phyloP scores from a whole-genome alignment of 148 eudicot genomes.

The Rhododendron ferrugineum region DNA sequence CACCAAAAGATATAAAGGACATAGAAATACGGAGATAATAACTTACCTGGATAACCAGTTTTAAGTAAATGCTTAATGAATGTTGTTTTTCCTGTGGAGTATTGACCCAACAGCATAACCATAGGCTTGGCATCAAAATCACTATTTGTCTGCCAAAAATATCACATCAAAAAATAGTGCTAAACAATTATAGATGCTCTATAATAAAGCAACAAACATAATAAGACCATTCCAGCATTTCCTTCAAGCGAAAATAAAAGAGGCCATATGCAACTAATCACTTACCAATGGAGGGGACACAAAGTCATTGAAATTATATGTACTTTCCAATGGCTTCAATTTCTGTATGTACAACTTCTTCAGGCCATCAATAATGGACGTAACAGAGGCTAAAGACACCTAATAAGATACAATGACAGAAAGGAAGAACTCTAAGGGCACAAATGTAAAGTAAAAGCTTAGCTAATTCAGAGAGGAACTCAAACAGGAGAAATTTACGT shows the following conservation, averaged over 20 bases:
- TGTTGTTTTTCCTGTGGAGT: slow-evolving; percentile 98
- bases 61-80: slow-evolving; percentile 86
- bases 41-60: slow-evolving; percentile 80
- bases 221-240: not conserved
- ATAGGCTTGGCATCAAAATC: slow-evolving; percentile 99
- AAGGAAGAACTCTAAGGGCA: slow-evolving; percentile 2
- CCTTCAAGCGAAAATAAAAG: not conserved
- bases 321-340: slow-evolving; percentile 80
- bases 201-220: not conserved
- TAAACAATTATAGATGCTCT: not conserved
- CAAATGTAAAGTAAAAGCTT: not conserved
- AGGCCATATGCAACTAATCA: slow-evolving; percentile 14
- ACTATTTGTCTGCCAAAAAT: slow-evolving; percentile 56
- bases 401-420: slow-evolving; percentile 9
- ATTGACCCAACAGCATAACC: slow-evolving; percentile 99
- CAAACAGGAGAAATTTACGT: not conserved
- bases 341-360: slow-evolving; percentile 83
- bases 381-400: slow-evolving; percentile 68
- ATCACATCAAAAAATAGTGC: not conserved
- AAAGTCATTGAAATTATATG: slow-evolving; percentile 85
- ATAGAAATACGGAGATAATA: not conserved
- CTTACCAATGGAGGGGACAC: slow-evolving; percentile 88
- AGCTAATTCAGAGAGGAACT: slow-evolving; percentile 17
- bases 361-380: slow-evolving; percentile 86
- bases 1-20: not conserved